phyloP scores from a whole-genome alignment of 2,329 filamentous ascomycete genomes.

The Cladosporium austrohemisphaericum region DNA sequence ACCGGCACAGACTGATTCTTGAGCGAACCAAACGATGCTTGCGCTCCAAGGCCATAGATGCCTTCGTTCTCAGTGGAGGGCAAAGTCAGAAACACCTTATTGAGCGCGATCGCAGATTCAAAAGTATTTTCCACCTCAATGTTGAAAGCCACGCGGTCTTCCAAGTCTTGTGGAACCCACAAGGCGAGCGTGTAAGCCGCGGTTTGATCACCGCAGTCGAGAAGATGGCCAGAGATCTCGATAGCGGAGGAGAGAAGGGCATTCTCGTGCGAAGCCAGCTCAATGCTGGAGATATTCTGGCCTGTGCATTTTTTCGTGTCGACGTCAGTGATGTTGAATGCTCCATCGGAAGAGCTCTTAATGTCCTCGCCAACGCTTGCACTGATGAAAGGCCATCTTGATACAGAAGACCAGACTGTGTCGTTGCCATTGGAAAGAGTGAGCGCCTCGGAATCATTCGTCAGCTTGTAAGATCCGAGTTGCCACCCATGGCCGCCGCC shows the following conservation, averaged over 20 bases:
- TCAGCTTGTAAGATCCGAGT: neutral
- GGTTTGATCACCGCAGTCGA: constrained; percentile 19
- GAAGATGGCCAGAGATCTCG: constrained; percentile 23
- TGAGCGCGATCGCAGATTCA: constrained; percentile 17
- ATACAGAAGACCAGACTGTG: constrained; percentile 22
- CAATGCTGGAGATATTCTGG: constrained; percentile 22
- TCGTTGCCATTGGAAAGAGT: constrained; percentile 9
- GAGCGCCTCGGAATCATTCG: neutral
- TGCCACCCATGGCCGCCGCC: neutral
- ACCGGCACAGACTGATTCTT: constrained; percentile 29
- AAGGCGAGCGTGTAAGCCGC: constrained; percentile 23
- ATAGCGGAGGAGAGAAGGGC: constrained; percentile 20
- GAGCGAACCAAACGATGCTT: constrained; percentile 28
- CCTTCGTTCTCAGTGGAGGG: constrained; percentile 23
- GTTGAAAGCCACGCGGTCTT: constrained; percentile 6
- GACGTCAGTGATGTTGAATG: constrained; percentile 27
- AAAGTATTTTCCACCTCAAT: neutral
- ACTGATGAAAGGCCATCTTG: constrained; percentile 24
- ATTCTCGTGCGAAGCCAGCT: constrained; percentile 17
- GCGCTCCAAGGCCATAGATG: constrained; percentile 29
- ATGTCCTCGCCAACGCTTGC: constrained; percentile 27
- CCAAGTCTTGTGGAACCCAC: constrained; percentile 22
- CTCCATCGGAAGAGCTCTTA: constrained; percentile 23
- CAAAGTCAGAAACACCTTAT: constrained; percentile 28
- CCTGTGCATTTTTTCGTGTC: constrained; percentile 23